phyloP scores from a whole-genome alignment of 192 early-diverging fungal genomes.

The Coemansia sp. region DNA sequence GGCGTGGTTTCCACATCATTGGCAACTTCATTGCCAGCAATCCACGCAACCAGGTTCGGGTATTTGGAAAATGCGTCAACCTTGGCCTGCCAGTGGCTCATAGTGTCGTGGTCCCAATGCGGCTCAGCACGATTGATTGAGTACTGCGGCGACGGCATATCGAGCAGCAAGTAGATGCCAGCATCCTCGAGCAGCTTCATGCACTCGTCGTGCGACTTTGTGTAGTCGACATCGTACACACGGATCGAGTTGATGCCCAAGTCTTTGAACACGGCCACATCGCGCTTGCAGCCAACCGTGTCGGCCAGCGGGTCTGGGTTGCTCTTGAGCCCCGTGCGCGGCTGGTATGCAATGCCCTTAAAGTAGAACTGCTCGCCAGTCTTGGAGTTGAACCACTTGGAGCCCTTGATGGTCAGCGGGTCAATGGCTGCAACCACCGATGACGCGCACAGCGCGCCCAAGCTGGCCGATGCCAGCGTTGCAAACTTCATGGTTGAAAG shows the following conservation, averaged over 20 bases:
- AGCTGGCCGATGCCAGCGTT: slow-evolving; percentile 3
- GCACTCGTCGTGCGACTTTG: slow-evolving; percentile 63
- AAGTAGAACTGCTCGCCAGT: slow-evolving; percentile 72
- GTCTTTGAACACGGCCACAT: slow-evolving; percentile 62
- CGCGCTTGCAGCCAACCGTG: slow-evolving; percentile 60
- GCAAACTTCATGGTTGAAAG: not conserved
- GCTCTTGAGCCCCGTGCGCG: slow-evolving; percentile 43
- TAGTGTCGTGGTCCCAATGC: slow-evolving; percentile 57
- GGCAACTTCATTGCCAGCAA: slow-evolving; percentile 75
- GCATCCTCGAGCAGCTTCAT: slow-evolving; percentile 64
- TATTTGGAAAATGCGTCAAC: slow-evolving; percentile 69
- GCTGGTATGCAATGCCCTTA: slow-evolving; percentile 74
- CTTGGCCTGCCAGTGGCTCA: slow-evolving; percentile 56
- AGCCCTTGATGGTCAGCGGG: slow-evolving; percentile 65
- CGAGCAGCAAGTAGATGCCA: slow-evolving; percentile 68
- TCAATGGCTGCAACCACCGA: slow-evolving; percentile 49
- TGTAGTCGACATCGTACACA: slow-evolving; percentile 68
- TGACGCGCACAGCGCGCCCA: slow-evolving; percentile 11
- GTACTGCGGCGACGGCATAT: slow-evolving; percentile 59
- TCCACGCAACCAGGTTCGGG: slow-evolving; percentile 61
- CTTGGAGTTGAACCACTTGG: slow-evolving; percentile 67
- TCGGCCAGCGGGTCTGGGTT: slow-evolving; percentile 62
- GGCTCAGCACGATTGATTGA: slow-evolving; percentile 64
- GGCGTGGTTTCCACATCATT: slow-evolving; percentile 62
- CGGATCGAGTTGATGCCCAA: slow-evolving; percentile 67